phyloP scores from a whole-genome alignment of 495 filamentous ascomycete species.

The Daldinia concentrica region DNA sequence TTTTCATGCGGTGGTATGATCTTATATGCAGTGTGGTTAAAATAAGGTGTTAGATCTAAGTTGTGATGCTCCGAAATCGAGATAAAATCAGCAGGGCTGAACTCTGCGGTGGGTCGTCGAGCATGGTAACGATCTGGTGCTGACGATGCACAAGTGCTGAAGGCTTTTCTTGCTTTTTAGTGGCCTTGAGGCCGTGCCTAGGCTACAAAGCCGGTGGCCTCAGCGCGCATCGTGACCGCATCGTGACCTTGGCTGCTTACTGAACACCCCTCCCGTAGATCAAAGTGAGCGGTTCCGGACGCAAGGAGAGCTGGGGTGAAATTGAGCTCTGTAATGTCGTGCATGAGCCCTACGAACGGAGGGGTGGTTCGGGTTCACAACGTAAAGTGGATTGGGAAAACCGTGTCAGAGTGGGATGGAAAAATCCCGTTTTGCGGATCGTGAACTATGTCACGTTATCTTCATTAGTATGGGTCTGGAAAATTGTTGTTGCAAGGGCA shows the following conservation, averaged over 20 bases:
- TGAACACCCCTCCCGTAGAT: neutral
- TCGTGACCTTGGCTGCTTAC: slow-evolving; percentile 5
- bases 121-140: slow-evolving; percentile 9
- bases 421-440: slow-evolving; percentile 28
- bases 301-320: slow-evolving; percentile 20
- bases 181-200: too few relatives aligned
- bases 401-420: neutral
- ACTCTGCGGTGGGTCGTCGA: slow-evolving; percentile 2
- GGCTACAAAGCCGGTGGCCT: too few relatives aligned
- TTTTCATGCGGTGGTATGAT: neutral
- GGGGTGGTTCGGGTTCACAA: slow-evolving; percentile 15
- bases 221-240: slow-evolving; percentile 1
- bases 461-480: slow-evolving; percentile 9
- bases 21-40: slow-evolving; percentile 1
- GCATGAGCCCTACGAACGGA: slow-evolving; percentile 23
- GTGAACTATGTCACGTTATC: slow-evolving; percentile 29
- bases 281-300: neutral
- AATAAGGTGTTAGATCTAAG: slow-evolving; percentile 24
- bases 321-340: slow-evolving; percentile 12
- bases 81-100: slow-evolving; percentile 4
- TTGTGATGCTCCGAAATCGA: slow-evolving; percentile 12
- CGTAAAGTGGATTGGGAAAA: slow-evolving; percentile 15
- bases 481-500: neutral
- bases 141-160: neutral
- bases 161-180: too few relatives aligned